Base-by-base conservation (phyloP, 2,329 filamentous ascomycete species). In the Alternaria angustiovoidea region DNA sequence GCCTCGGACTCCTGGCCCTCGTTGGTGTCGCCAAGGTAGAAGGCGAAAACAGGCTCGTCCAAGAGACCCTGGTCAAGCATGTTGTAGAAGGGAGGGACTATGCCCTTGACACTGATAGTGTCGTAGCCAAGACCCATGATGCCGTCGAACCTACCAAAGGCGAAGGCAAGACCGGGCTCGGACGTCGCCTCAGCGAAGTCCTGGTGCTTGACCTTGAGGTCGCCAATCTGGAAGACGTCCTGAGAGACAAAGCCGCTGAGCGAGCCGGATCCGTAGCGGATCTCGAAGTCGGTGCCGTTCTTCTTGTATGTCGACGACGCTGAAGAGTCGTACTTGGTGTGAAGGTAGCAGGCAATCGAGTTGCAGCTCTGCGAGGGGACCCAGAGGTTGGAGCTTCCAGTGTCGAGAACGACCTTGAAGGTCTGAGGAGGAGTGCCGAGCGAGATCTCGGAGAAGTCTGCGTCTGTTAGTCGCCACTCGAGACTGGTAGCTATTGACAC, bases 341-440 rank as follows among this genome's bases (percentile, higher is more conserved):
- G 95, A 62, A 99, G 89, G 83, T 94, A 99, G 88, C 95, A 99
- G 67, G 95, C 96, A 77, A 99, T 99, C 77, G 94, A 97, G 77
- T 87, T 89, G 81, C 96, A 99, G 77, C 93, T 86, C 58, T 88
- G 85, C 24, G 94, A 97, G 39, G 96, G 96, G 62, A 99, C 94
- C 96, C 96, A 99, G 66, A 99, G 88, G 86, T 99, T 99, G 80
- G 95, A 98, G 86, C 93, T 97, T 74, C 95, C 95, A 28, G 95
- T 99, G 81, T 99, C 95, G 67, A 99, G 90, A 67, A 99, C 91
- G 70, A 99, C 96, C 88, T 99, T 99, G 89, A 99, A 99, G 71
- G 83, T 86, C 84, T 99, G 95, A 34, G 95, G 90, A 68, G 95
- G 95, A 49, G 90, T 94, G 67, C 95, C 95, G 79, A 99, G 88